Evolutionary conservation across 2,329 filamentous ascomycete species (phyloP).

Genomic region (Gyromitra esculenta): DNA sequence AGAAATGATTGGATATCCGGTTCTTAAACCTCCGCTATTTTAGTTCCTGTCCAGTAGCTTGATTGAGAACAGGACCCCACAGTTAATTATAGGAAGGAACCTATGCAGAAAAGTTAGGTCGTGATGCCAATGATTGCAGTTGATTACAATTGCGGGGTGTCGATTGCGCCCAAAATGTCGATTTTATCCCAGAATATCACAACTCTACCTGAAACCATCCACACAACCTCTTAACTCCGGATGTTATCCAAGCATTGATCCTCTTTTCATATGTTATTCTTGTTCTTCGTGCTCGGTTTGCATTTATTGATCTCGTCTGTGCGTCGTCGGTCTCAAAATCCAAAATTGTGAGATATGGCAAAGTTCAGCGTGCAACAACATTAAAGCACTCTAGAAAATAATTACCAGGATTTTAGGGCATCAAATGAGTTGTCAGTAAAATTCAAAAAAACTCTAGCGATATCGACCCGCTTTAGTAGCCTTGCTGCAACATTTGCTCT

Average conservation of each 20-base stretch:
- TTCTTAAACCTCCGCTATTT: background rate
- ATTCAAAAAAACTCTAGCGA: background rate
- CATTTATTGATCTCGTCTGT: background rate
- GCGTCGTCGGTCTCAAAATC: background rate
- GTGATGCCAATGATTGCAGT: slow-evolving; percentile 18
- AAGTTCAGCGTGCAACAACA: background rate
- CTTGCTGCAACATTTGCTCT: background rate
- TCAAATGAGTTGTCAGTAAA: slow-evolving; percentile 13
- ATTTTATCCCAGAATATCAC: slow-evolving; percentile 36
- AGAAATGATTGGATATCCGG: slow-evolving; percentile 32
- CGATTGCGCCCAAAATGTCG: slow-evolving; percentile 29
- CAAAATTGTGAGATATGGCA: background rate
- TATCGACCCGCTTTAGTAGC: background rate
- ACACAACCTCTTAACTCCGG: slow-evolving; percentile 8
- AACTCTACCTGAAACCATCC: slow-evolving; percentile 37
- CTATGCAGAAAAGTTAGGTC: background rate
- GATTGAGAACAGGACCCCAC: slow-evolving; percentile 10
- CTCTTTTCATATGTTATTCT: background rate
- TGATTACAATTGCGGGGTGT: slow-evolving; percentile 18
- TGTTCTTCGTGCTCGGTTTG: background rate
- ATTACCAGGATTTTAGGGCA: background rate
- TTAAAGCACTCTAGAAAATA: background rate
- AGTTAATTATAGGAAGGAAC: slow-evolving; percentile 30
- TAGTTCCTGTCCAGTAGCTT: slow-evolving; percentile 23
- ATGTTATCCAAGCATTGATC: slow-evolving; percentile 14